Conservation (phyloP, 2,329 filamentous ascomycete genomes). For the Chaetomium sp. region DNA sequence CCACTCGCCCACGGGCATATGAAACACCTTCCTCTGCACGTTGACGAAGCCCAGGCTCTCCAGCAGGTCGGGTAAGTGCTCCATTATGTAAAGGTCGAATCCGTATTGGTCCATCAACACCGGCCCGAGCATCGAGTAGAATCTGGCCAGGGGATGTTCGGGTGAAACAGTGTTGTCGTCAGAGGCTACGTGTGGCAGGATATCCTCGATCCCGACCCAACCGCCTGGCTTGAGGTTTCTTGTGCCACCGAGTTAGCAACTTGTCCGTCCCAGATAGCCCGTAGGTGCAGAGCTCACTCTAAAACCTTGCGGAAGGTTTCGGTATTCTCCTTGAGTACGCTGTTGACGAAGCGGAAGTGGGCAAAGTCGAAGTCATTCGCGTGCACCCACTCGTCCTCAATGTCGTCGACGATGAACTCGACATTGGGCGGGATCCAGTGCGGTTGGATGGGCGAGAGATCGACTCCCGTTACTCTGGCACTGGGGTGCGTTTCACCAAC, state of each 20-base stretch:
- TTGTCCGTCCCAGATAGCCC: too few relatives aligned
- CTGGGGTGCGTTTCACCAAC: constrained; percentile 51
- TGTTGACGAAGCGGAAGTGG: constrained; percentile 59
- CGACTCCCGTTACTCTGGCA: constrained; percentile 51
- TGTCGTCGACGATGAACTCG: constrained; percentile 59
- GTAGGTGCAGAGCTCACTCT: constrained; percentile 22
- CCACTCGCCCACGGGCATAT: constrained; percentile 52
- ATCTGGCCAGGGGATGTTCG: constrained; percentile 44
- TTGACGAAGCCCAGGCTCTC: constrained; percentile 48
- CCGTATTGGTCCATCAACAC: constrained; percentile 42
- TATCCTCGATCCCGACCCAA: constrained; percentile 55
- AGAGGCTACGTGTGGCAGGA: constrained; percentile 45
- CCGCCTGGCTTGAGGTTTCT: constrained; percentile 50
- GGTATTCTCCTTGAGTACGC: constrained; percentile 50
- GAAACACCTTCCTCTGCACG: constrained; percentile 45
- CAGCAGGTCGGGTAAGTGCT: constrained; percentile 41
- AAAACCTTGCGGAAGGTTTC: constrained; percentile 29
- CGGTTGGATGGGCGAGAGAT: constrained; percentile 46
- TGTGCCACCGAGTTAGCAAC: background rate
- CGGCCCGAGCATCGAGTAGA: constrained; percentile 35
- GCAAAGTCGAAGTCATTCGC: constrained; percentile 61
- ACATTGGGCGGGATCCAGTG: constrained; percentile 57
- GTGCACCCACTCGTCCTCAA: constrained; percentile 58
- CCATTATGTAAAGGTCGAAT: constrained; percentile 40
- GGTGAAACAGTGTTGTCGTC: constrained; percentile 49